Percentiles rank a stretch among this genome's conserved stretches.
Evolutionary conservation across 345 rosid species (phyloP).

Genomic region (Viola odorata): DNA sequence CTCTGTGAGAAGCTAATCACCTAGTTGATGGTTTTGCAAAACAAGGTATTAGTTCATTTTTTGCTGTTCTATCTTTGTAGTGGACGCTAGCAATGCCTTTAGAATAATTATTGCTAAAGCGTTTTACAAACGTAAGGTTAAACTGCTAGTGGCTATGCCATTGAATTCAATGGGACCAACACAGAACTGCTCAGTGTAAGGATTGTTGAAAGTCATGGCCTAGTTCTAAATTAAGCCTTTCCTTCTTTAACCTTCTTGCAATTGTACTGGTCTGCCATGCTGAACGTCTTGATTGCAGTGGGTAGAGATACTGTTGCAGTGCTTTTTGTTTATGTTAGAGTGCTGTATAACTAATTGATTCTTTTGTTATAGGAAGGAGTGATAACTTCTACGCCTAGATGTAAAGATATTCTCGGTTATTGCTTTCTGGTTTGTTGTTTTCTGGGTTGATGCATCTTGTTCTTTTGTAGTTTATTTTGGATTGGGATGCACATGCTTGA

Average conservation of each 20-base stretch:
- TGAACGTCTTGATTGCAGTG: not conserved
- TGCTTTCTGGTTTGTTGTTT: too few species aligned
- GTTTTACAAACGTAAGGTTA: not conserved
- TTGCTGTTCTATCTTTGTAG: not conserved
- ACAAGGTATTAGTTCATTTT: not conserved
- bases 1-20: too few species aligned
- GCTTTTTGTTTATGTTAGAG: not conserved
- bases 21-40: too few species aligned
- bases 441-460: too few species aligned
- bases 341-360: conserved; percentile 9
- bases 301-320: not conserved
- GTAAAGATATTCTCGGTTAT: too few species aligned
- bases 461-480: too few species aligned
- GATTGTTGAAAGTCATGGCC: not conserved
- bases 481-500: too few species aligned
- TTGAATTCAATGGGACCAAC: not conserved
- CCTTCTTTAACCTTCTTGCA: not conserved
- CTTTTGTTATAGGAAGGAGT: conserved; percentile 51
- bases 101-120: too few species aligned
- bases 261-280: too few species aligned
- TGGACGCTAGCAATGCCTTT: conserved; percentile 6
- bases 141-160: not conserved
- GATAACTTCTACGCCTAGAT: too few species aligned
- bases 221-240: not conserved
- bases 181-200: not conserved